These are phyloP conservation scores for Carex myosuroides DNA, from an alignment of 176 grass and related monocot species.

Conservation along the genomic window DNA sequence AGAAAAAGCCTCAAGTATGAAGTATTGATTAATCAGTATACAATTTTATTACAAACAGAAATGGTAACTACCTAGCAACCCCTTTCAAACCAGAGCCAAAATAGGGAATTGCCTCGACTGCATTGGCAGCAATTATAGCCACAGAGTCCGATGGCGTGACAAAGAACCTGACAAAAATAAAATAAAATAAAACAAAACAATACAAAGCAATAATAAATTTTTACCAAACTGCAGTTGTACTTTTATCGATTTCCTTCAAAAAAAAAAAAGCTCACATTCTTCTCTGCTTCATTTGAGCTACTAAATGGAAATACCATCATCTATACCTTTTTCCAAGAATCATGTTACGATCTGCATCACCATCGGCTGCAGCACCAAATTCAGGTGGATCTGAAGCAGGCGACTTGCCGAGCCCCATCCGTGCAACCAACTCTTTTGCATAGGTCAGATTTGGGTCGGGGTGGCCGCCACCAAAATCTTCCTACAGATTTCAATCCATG, in stretches of 20 bases:
- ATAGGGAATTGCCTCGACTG: constrained; percentile 90
- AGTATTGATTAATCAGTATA: constrained; percentile 15
- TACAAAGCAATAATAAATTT: neutral
- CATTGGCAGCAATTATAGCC: constrained; percentile 97
- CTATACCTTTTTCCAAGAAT: constrained; percentile 92
- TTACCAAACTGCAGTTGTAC: neutral
- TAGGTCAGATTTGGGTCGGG: constrained; percentile 97
- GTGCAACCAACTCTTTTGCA: constrained; percentile 92
- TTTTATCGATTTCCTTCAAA: neutral
- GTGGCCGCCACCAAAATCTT: constrained; percentile 97
- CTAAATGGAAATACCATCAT: neutral
- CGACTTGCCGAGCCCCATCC: constrained; percentile 87
- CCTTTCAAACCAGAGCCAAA: constrained; percentile 94
- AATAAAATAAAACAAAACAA: neutral
- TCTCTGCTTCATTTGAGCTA: neutral
- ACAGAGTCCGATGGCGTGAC: constrained; percentile 98
- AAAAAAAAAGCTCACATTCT: neutral
- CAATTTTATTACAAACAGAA: neutral
- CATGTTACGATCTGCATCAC: constrained; percentile 99
- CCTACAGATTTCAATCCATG: constrained; percentile 42
- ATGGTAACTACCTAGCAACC: constrained; percentile 68
- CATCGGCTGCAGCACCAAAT: constrained; percentile 96
- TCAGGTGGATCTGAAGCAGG: constrained; percentile 66
- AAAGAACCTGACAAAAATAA: constrained; percentile 58
- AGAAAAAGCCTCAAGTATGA: constrained; percentile 5